A percentile compares a stretch with the other conserved stretches of the same genome.
Conservation (phyloP, 2,329 filamentous ascomycete genomes). For the Hysterium pulicare region DNA sequence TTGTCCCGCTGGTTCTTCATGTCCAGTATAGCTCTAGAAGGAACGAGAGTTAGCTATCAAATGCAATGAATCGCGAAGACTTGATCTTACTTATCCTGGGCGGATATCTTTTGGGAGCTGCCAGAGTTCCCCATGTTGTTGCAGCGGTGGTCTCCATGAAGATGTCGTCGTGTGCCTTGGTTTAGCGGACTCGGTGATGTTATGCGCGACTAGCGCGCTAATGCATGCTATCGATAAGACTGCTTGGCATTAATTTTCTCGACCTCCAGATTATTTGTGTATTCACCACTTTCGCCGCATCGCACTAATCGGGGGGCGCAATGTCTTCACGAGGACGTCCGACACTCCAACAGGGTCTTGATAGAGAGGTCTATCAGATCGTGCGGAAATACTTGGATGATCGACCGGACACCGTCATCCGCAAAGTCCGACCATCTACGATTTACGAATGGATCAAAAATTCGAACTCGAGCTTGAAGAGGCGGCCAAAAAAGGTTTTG, state of each 20-base stretch:
- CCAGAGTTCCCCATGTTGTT: constrained; percentile 61
- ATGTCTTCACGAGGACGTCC: constrained; percentile 30
- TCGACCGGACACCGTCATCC: constrained; percentile 44
- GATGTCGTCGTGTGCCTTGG: constrained; percentile 14
- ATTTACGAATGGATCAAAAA: constrained; percentile 78
- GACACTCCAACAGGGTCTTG: constrained; percentile 38
- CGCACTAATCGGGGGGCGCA: not conserved
- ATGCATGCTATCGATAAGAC: constrained; percentile 27
- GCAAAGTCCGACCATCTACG: constrained; percentile 55
- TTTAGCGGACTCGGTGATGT: constrained; percentile 7
- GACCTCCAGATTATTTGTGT: not conserved
- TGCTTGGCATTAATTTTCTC: constrained; percentile 9
- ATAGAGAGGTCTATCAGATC: constrained; percentile 66
- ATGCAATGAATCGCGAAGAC: not conserved
- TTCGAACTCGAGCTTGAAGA: constrained; percentile 82
- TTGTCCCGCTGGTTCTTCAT: constrained; percentile 97
- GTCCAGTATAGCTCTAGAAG: constrained; percentile 82
- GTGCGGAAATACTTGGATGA: constrained; percentile 73
- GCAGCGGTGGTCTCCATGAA: constrained; percentile 19
- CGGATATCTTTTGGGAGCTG: constrained; percentile 64
- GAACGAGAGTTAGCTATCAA: constrained; percentile 10
- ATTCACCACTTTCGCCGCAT: not conserved
- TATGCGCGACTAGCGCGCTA: not conserved
- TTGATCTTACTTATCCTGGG: constrained; percentile 75
- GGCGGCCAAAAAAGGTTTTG: constrained; percentile 75